Evolutionary conservation across 2,329 filamentous ascomycete species (phyloP).

Genomic region (Leptosphaerulina australis): DNA sequence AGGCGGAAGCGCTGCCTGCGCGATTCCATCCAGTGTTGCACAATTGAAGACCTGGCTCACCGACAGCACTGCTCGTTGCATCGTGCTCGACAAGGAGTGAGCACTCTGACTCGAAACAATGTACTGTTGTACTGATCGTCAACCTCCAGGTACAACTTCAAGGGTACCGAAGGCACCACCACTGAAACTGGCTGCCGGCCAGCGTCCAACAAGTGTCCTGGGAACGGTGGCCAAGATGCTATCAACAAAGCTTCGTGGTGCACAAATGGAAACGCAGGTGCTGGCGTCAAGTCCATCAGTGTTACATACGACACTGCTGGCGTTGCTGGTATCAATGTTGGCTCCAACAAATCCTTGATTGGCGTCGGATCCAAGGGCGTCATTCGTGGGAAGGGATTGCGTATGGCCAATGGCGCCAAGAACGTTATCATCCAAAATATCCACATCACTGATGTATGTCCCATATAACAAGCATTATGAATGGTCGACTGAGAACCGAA

Average conservation of each 20-base stretch:
- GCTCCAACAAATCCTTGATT: slow-evolving; percentile 63
- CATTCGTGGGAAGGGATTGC: slow-evolving; percentile 63
- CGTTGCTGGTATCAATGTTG: slow-evolving; percentile 56
- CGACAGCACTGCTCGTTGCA: slow-evolving; percentile 60
- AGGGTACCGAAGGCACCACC: slow-evolving; percentile 58
- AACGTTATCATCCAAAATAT: slow-evolving; percentile 58
- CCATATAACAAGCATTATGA: too few species aligned
- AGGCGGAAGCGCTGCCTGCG: slow-evolving; percentile 61
- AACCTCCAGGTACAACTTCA: slow-evolving; percentile 55
- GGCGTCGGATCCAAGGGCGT: slow-evolving; percentile 58
- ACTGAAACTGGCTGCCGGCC: slow-evolving; percentile 63
- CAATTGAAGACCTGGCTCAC: slow-evolving; percentile 65
- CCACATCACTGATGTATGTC: slow-evolving; percentile 48
- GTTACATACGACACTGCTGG: slow-evolving; percentile 59
- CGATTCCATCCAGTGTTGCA: slow-evolving; percentile 59
- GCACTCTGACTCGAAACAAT: neutral
- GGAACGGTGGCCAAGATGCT: slow-evolving; percentile 63
- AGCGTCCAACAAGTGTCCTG: slow-evolving; percentile 51
- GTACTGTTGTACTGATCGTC: neutral
- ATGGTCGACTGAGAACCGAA: neutral
- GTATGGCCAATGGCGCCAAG: slow-evolving; percentile 45
- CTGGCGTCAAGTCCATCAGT: slow-evolving; percentile 51
- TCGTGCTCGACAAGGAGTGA: slow-evolving; percentile 59
- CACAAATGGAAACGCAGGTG: slow-evolving; percentile 61
- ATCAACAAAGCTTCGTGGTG: slow-evolving; percentile 63